These are phyloP conservation scores for Phytopythium aichiense DNA, from an alignment of 352 stramenopile species.

Conservation along the genomic window DNA sequence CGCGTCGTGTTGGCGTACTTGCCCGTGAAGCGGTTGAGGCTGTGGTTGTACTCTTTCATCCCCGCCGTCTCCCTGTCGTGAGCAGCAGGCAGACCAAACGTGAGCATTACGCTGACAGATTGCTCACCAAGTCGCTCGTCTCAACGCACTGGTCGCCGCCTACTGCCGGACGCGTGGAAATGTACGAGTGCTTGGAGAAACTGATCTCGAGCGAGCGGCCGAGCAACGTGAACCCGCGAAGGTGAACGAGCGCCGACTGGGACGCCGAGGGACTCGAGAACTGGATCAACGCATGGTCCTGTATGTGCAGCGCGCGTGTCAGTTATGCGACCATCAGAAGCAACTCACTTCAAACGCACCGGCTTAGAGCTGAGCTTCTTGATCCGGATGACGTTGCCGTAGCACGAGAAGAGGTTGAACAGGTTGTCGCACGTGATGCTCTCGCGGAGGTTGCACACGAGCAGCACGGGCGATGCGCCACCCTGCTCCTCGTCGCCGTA, in stretches of 20 bases:
- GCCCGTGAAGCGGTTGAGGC: slow-evolving; percentile 56
- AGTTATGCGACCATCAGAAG: too few relatives aligned
- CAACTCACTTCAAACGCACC: slow-evolving; percentile 8
- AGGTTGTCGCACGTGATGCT: slow-evolving; percentile 53
- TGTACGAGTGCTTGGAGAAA: slow-evolving; percentile 57
- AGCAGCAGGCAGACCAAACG: neutral
- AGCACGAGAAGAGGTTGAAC: slow-evolving; percentile 72
- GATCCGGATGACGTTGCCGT: slow-evolving; percentile 55
- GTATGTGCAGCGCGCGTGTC: too few relatives aligned
- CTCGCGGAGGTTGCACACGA: slow-evolving; percentile 52
- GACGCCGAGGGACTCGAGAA: slow-evolving; percentile 39
- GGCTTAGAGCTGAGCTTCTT: slow-evolving; percentile 57
- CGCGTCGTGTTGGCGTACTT: slow-evolving; percentile 54
- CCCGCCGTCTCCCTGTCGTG: slow-evolving; percentile 10
- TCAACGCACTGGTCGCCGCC: slow-evolving; percentile 8
- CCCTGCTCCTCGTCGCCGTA: neutral
- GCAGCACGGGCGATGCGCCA: slow-evolving; percentile 39
- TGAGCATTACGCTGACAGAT: neutral
- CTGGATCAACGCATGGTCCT: slow-evolving; percentile 61
- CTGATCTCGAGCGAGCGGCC: slow-evolving; percentile 54
- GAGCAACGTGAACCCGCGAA: slow-evolving; percentile 50
- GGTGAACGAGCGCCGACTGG: slow-evolving; percentile 44
- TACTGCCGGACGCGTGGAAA: slow-evolving; percentile 24
- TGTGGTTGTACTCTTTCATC: slow-evolving; percentile 47
- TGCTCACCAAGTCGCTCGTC: neutral